Conservation (phyloP, 2,329 filamentous ascomycete species). For the Nothomitra cinnamomea region DNA sequence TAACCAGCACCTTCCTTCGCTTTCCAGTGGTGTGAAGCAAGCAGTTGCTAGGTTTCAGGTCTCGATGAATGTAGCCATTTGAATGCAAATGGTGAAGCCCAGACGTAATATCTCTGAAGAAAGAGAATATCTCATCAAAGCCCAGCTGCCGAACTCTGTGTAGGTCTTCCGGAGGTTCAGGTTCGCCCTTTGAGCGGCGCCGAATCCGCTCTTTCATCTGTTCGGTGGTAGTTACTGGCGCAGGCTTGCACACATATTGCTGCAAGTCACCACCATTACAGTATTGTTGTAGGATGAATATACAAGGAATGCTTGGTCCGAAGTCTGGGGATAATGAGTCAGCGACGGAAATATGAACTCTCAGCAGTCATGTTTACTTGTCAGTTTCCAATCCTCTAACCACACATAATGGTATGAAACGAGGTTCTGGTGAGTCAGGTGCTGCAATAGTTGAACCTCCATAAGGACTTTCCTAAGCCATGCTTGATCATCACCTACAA, state of each 20-base stretch:
- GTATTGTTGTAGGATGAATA: conserved; percentile 94
- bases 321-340: conserved; percentile 33
- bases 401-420: conserved; percentile 96
- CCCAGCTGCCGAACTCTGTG: conserved; percentile 37
- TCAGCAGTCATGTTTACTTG: conserved; percentile 20
- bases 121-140: conserved; percentile 89
- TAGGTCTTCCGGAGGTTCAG: conserved; percentile 42
- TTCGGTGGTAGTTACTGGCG: conserved; percentile 54
- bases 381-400: conserved; percentile 78
- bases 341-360: conserved; percentile 1
- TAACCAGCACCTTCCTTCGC: conserved; percentile 68
- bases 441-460: conserved; percentile 83
- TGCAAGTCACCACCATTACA: conserved; percentile 89
- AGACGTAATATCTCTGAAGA: conserved; percentile 89
- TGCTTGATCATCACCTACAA: conserved; percentile 59
- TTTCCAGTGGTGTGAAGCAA: conserved; percentile 62
- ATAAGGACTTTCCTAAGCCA: conserved; percentile 92
- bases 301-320: conserved; percentile 79
- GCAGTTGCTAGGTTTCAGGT: conserved; percentile 93
- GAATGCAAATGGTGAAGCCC: conserved; percentile 78
- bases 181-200: conserved; percentile 60
- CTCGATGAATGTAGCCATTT: conserved; percentile 88
- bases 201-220: conserved; percentile 78
- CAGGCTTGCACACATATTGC: conserved; percentile 61
- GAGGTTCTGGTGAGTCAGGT: conserved; percentile 82